Evolutionary conservation across 176 grass and related monocot species (phyloP).

Genomic region (Alopecurus myosuroides): DNA sequence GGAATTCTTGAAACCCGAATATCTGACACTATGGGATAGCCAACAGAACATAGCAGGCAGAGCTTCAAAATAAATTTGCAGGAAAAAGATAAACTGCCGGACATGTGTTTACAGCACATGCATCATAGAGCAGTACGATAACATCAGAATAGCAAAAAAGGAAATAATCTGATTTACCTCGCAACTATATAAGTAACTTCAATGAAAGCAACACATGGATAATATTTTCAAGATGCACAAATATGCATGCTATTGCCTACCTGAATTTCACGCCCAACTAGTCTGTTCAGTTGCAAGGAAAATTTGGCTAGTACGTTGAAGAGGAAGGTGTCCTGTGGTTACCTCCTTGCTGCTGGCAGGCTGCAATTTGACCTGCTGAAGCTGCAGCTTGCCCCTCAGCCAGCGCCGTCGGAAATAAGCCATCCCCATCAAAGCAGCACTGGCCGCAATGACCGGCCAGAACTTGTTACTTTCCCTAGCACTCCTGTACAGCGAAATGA

Average conservation of each 20-base stretch:
- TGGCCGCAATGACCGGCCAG: conserved; percentile 56
- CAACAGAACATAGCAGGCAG: background rate
- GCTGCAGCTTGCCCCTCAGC: conserved; percentile 24
- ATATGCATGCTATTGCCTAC: background rate
- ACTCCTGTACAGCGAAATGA: conserved; percentile 53
- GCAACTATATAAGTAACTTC: background rate
- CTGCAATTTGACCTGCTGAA: conserved; percentile 35
- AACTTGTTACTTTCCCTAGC: conserved; percentile 59
- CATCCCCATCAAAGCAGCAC: conserved; percentile 63
- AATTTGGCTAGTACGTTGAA: background rate
- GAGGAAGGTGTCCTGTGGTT: conserved; percentile 11
- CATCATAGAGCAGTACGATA: background rate
- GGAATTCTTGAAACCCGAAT: background rate
- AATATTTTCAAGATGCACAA: background rate
- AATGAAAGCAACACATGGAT: background rate
- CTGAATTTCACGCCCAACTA: background rate
- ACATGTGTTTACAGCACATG: background rate
- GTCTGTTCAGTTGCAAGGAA: background rate
- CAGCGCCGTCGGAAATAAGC: conserved; percentile 51
- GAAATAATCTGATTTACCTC: background rate
- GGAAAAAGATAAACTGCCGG: background rate
- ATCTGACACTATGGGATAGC: background rate
- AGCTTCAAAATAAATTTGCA: background rate
- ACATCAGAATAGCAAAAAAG: background rate
- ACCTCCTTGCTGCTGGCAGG: conserved; percentile 57